Evolutionary conservation across 306 rosid species (phyloP), one percentile per base, ranked within the genome.

Genomic region (Vigna hirtella): DNA sequence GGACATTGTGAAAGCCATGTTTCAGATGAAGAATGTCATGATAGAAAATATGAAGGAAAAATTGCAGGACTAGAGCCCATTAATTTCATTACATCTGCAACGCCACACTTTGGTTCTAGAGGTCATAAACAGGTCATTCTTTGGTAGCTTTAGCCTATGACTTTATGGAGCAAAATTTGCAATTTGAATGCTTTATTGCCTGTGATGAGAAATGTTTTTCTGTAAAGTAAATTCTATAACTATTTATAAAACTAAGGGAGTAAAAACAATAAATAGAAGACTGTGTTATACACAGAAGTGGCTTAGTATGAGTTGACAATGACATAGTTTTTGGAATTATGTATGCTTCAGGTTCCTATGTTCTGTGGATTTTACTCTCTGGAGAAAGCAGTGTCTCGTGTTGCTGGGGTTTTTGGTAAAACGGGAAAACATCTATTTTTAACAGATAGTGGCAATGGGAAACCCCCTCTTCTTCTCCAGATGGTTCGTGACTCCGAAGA

Each of bases 71-170:
- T 94, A 64, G 92, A 88, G 82, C 95, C 98, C 1, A 51, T 92
- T 64, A 94, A 92, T 82, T 94, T 92, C 81, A 89, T 94, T 70
- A 87, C 93, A 43, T 83, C 70, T 8, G 98, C 97, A 13, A 90
- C 98, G 4, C 98, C 98, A 22, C 97, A 94, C 82, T 95, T 94
- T 11, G 98, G 98, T 81, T 80, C 97, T 64, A 82, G 97, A 83
- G 97, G 95, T 43, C 97, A 94, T 82, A 89, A 84, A 38, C 97
- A 94, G 90, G 98, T 90, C 49, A 72, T 58, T 71, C 38, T 58
- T 38, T 72, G 48, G 49, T 36, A 70, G 57, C 77, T 40, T 42
- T 34, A 5, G 45, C 28, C 4, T 38, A 7, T 38, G 43, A 38
- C 43, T 38, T 30, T 3, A 6, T 70, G 55, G n/a, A 11, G 48